A percentile compares a stretch with the other conserved stretches of the same genome.
Conservation (phyloP, 78 protist species). For the Dictyostelium firmibasis region DNA sequence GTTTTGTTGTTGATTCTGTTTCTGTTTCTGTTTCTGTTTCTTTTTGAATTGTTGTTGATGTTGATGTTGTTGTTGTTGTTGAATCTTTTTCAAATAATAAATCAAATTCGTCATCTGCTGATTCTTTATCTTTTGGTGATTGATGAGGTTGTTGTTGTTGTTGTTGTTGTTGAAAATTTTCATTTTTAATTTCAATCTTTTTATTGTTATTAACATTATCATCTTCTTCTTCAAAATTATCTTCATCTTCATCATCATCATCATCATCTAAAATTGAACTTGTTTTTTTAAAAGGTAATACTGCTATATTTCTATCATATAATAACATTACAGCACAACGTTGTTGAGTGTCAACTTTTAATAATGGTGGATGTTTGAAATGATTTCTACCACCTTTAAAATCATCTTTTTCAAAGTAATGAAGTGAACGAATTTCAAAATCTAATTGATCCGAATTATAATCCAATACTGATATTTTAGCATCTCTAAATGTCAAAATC, state of each 20-base stretch:
- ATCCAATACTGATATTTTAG: conserved; percentile 42
- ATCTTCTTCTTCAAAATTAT: not conserved
- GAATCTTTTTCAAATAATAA: not conserved
- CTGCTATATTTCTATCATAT: conserved; percentile 51
- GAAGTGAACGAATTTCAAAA: conserved; percentile 54
- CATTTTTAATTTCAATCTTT: not conserved
- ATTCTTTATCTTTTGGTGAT: not conserved
- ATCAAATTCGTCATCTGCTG: not conserved
- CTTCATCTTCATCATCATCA: not conserved
- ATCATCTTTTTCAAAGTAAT: conserved; percentile 54
- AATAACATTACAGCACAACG: conserved; percentile 80
- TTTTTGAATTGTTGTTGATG: not conserved
- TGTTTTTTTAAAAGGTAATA: conserved; percentile 64
- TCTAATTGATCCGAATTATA: conserved; percentile 5
- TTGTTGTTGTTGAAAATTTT: too few relatives aligned
- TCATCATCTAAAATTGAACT: conserved; percentile 25
- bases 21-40: not conserved
- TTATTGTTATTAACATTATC: not conserved
- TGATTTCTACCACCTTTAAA: conserved; percentile 30
- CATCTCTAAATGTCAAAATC: conserved; percentile 58
- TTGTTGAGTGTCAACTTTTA: conserved; percentile 59
- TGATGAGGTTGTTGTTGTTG: too few relatives aligned
- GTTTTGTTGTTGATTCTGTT: not conserved
- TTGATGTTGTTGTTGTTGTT: not conserved
- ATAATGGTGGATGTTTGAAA: conserved; percentile 52